phyloP scores from a whole-genome alignment of 2,329 filamentous ascomycete species.

The Xylariaceae sp. region DNA sequence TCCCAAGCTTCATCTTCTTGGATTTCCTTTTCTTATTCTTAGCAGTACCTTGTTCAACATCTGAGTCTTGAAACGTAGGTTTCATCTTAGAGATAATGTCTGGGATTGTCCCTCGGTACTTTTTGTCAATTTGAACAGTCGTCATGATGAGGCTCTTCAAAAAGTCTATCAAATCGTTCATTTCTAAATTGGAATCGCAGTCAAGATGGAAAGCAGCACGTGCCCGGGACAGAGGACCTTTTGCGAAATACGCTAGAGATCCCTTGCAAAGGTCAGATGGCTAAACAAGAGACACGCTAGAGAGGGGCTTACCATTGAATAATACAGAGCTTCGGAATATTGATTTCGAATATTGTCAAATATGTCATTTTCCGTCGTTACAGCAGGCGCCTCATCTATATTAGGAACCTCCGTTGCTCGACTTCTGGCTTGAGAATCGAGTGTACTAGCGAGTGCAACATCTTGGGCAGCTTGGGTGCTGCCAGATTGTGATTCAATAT shows the following conservation, averaged over 20 bases:
- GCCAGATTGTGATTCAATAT: constrained; percentile 12
- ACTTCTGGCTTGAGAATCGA: constrained; percentile 2
- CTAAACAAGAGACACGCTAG: not conserved
- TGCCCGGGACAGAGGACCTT: constrained; percentile 76
- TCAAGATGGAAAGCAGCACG: constrained; percentile 70
- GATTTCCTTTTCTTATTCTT: constrained; percentile 53
- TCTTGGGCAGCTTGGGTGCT: constrained; percentile 1
- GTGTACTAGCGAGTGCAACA: not conserved
- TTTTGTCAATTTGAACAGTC: constrained; percentile 73
- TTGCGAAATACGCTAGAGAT: constrained; percentile 81
- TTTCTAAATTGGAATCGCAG: constrained; percentile 61
- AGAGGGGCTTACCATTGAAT: constrained; percentile 60
- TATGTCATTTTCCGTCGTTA: constrained; percentile 53
- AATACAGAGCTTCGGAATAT: constrained; percentile 63
- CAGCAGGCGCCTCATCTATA: constrained; percentile 29
- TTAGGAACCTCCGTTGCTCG: constrained; percentile 15
- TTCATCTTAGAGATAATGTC: constrained; percentile 62
- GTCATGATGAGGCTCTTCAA: constrained; percentile 70
- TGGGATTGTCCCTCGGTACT: constrained; percentile 73
- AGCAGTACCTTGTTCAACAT: constrained; percentile 52
- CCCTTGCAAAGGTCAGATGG: constrained; percentile 58
- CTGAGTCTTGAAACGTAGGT: constrained; percentile 58
- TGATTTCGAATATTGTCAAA: constrained; percentile 61
- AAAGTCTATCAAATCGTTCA: constrained; percentile 67
- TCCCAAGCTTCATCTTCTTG: constrained; percentile 69